Evolutionary conservation across 2,329 filamentous ascomycete species (phyloP), one percentile per base, ranked within the genome.

Genomic region (Phialophora chinensis): DNA sequence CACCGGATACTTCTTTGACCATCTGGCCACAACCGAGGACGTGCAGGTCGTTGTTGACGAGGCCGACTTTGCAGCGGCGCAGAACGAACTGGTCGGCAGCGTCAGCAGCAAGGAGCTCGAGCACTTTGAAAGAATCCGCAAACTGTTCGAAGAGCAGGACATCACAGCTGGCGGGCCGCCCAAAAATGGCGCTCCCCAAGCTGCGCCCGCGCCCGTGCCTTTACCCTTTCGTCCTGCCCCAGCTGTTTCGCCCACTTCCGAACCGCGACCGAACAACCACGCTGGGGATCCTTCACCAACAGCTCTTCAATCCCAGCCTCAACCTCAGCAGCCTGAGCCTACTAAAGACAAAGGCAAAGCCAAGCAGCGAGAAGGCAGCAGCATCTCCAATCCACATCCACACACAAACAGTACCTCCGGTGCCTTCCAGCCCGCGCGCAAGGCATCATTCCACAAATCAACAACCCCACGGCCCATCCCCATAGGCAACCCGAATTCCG

Each of bases 1-100:
- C 1, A 96, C 94, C 1, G 94, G 93, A 0, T 93, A 95, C 79
- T 99, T 93, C 81, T 99, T 99, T 77, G 95, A 99, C 76, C 94
- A 98, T 79, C 84, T 91, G 71, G 93, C 94, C 14, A 91, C 87
- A 0, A 85, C 89, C 11, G 90, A 91, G 55, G 95, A 99, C 75
- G 87, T 94, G 1, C 87, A 90, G 29, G 94, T 99, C 70, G 88
- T 91, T 80, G 95, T 99, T 31, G 91, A 88, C 0, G 94, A 97
- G 77, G 86, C 90, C 57, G 95, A 99, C 78, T 99, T 99, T 75
- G 77, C 90, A 25, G 86, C 87, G 29, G 95, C 95, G 0, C 88
- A 94, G 74, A 82, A 82, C 52, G 95, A 98, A 79, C 85, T 99
- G 49, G 89, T 98, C n/a, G 93, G 93, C 17, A 93, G 90, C 80